phyloP scores from a whole-genome alignment of 2,329 filamentous ascomycete species.

The Neobulgaria alba region DNA sequence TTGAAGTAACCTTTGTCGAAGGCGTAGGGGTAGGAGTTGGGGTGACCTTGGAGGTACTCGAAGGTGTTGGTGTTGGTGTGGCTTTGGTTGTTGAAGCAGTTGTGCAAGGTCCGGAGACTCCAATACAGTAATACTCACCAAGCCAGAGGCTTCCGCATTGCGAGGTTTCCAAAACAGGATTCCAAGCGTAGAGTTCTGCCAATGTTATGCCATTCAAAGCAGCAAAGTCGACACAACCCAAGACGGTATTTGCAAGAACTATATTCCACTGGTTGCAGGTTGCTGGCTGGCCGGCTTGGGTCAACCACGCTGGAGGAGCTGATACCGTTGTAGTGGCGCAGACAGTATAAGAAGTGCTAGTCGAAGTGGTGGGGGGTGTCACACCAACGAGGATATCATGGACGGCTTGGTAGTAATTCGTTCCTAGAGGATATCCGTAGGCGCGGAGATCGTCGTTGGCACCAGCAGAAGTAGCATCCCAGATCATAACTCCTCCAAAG shows the following conservation, averaged over 20 bases:
- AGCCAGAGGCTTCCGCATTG: not conserved
- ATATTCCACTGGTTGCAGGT: not conserved
- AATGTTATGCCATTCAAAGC: not conserved
- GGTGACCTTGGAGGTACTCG: not conserved
- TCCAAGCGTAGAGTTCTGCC: not conserved
- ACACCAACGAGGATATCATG: slow-evolving; percentile 15
- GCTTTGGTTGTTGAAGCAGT: not conserved
- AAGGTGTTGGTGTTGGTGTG: not conserved
- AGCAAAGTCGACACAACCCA: not conserved
- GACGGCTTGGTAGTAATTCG: slow-evolving; percentile 8
- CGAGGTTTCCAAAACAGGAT: not conserved
- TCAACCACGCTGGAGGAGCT: not conserved
- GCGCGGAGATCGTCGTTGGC: slow-evolving; percentile 10
- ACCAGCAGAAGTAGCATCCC: slow-evolving; percentile 23
- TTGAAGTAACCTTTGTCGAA: not conserved
- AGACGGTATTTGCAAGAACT: not conserved
- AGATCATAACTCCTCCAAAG: slow-evolving; percentile 30
- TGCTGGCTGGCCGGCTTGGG: not conserved
- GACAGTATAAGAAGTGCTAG: slow-evolving; percentile 6
- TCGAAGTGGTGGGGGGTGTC: slow-evolving; percentile 8
- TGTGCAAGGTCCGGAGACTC: not conserved
- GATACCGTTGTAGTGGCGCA: not conserved
- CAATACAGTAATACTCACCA: not conserved
- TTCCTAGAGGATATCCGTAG: not conserved
- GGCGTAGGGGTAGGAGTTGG: not conserved